Evolutionary conservation across 495 filamentous ascomycete genomes (phyloP), one percentile per base, ranked within the genome.

Genomic region (Podospora appendiculata): DNA sequence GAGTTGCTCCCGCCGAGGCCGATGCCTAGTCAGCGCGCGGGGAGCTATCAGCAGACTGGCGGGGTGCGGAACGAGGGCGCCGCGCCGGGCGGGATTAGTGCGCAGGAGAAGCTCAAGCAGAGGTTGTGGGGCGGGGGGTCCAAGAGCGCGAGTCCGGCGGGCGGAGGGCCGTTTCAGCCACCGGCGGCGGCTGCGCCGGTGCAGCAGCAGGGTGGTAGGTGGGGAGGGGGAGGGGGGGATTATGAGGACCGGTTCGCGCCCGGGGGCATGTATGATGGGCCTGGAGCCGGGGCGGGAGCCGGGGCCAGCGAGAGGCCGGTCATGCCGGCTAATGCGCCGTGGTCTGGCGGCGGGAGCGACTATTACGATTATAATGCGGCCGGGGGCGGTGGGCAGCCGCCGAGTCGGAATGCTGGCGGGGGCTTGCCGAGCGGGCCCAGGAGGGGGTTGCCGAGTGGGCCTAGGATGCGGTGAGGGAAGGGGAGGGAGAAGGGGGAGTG

Each of bases 21-120:
- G n/a, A 65, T 86, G 19, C 85, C 83, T 7, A 87, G 83, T 54
- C 87, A 90, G 66, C 69, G 84, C 14, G 77, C 76, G 3, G 86
- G 85, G 6, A 89, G 87, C 53, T 86, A 88, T 61, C 87, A 92
- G 70, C 87, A 92, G 70, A 25, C 17, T 8, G 17, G 2, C 59
- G 55, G 25, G 18, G 19, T n/a, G n/a, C n/a, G 25, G 16, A 8
- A 16, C 48, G 33, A 40, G 36, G 33, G n/a, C 32, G 44, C 52
- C 59, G 68, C 50, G n/a, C n/a, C n/a, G n/a, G n/a, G n/a, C n/a
- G n/a, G n/a, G n/a, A n/a, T n/a, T n/a, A 71, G 70, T 16, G 73
- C 74, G 32, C 74, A 77, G 59, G 66, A 81, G 42, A 62, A 70
- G 51, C 57, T 77, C 52, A 77, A 78, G 58, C 74, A 75, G 63